A percentile compares a stretch with the other conserved stretches of the same genome.
phyloP scores from a whole-genome alignment of 495 filamentous ascomycete genomes.

The Hypoxylon intermedium region DNA sequence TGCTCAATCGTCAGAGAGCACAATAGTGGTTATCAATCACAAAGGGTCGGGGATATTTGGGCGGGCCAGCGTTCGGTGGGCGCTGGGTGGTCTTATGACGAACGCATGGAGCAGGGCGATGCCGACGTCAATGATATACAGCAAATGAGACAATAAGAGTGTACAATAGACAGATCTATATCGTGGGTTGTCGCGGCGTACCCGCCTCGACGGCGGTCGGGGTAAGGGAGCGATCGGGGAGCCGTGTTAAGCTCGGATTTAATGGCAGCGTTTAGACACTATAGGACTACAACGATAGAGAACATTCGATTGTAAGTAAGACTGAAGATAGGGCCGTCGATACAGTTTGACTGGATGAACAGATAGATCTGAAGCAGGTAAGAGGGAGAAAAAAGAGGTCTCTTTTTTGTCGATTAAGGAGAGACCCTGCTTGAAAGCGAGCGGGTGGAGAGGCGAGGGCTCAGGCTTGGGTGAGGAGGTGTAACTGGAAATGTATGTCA shows the following conservation, averaged over 20 bases:
- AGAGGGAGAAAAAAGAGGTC: slow-evolving; percentile 12
- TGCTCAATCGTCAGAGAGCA: slow-evolving; percentile 11
- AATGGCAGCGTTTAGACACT: slow-evolving; percentile 6
- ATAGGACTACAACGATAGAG: slow-evolving; percentile 25
- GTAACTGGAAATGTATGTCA: slow-evolving; percentile 32
- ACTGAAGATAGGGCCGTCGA: slow-evolving; percentile 5
- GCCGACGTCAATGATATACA: slow-evolving; percentile 19
- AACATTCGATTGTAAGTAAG: slow-evolving; percentile 15
- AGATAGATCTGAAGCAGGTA: slow-evolving; percentile 14
- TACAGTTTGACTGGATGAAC: slow-evolving; percentile 16
- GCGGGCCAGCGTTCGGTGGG: slow-evolving; percentile 52
- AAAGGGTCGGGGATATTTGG: slow-evolving; percentile 12
- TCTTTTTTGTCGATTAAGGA: slow-evolving; percentile 38
- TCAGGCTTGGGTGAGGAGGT: slow-evolving; percentile 37
- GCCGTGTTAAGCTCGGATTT: slow-evolving; percentile 18
- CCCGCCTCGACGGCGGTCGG: slow-evolving; percentile 38
- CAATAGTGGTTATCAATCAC: slow-evolving; percentile 11
- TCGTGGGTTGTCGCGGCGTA: slow-evolving; percentile 34
- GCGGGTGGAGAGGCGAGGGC: slow-evolving; percentile 39
- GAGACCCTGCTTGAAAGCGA: slow-evolving; percentile 42
- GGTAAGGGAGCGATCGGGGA: slow-evolving; percentile 31
- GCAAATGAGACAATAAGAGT: slow-evolving; percentile 17
- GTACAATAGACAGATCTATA: slow-evolving; percentile 33
- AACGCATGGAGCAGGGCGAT: slow-evolving; percentile 49
- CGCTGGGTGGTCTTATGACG: slow-evolving; percentile 48